These are phyloP conservation scores for Geranium brycei DNA, from an alignment of 345 rosid genomes.

Conservation along the genomic window DNA sequence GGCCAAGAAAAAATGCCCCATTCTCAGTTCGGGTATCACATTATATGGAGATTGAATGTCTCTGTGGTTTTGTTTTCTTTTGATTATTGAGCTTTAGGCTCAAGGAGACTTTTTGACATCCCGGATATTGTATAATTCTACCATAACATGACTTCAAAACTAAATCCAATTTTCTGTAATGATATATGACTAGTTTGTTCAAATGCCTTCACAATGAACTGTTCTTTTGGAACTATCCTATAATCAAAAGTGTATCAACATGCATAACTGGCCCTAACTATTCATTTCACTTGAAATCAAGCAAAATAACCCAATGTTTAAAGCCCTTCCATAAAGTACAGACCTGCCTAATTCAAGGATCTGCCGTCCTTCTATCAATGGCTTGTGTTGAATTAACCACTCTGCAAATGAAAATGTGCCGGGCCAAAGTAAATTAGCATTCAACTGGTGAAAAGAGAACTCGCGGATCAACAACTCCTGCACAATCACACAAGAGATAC, in stretches of 20 bases:
- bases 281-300: not conserved
- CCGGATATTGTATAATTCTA: too few species aligned
- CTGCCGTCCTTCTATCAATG: conserved; percentile 39
- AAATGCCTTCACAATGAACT: too few species aligned
- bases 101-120: too few species aligned
- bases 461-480: conserved; percentile 74
- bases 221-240: too few species aligned
- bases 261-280: not conserved
- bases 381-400: conserved; percentile 54
- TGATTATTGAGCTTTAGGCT: too few species aligned
- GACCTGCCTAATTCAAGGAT: conserved; percentile 92
- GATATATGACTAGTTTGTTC: not conserved
- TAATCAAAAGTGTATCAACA: too few species aligned
- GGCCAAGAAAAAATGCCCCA: too few species aligned
- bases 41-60: not conserved
- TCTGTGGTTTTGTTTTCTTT: not conserved
- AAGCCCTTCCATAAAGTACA: not conserved
- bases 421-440: conserved; percentile 98
- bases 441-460: conserved; percentile 77
- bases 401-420: conserved; percentile 86
- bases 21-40: not conserved
- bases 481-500: not conserved
- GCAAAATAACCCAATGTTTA: not conserved
- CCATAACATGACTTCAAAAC: too few species aligned
- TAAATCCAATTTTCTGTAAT: too few species aligned